phyloP scores from a whole-genome alignment of 208 protist species.

The Leishmania mexicana region DNA sequence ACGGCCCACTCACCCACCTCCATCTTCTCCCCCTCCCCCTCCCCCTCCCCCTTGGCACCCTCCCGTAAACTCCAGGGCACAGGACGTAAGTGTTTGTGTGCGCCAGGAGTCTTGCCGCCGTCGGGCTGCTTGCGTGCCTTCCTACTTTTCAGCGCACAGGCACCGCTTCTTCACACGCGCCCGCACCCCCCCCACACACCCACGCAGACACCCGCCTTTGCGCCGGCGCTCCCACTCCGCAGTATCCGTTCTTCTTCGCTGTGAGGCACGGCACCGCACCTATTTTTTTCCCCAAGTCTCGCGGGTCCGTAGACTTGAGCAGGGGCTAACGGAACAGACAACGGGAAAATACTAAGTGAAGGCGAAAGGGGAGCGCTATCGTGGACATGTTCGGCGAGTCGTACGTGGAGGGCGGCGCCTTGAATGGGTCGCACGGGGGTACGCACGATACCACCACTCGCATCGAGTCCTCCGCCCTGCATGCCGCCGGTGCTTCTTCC shows the following conservation, averaged over 20 bases:
- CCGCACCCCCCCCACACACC: background rate
- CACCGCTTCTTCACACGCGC: background rate
- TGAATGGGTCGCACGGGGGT: constrained; percentile 1
- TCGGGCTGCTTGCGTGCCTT: background rate
- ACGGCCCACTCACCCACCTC: no score
- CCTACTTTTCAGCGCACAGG: background rate
- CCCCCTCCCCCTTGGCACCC: no score
- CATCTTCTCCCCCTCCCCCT: no score
- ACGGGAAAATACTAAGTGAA: no score
- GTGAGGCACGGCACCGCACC: background rate
- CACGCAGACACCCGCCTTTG: background rate
- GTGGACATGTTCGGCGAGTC: constrained; percentile 45
- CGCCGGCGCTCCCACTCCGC: background rate
- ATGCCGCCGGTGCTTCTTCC: background rate
- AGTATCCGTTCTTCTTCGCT: background rate
- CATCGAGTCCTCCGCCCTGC: background rate
- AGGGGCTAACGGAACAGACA: background rate
- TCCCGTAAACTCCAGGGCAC: background rate
- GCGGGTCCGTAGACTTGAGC: background rate
- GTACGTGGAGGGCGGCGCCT: constrained; percentile 29
- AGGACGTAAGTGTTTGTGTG: background rate
- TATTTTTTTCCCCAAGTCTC: background rate
- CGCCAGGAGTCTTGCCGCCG: background rate
- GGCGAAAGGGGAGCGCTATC: background rate
- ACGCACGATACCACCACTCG: background rate